Evolutionary conservation across 192 early-diverging fungal species (phyloP).

Genomic region (Thamnidium elegans): DNA sequence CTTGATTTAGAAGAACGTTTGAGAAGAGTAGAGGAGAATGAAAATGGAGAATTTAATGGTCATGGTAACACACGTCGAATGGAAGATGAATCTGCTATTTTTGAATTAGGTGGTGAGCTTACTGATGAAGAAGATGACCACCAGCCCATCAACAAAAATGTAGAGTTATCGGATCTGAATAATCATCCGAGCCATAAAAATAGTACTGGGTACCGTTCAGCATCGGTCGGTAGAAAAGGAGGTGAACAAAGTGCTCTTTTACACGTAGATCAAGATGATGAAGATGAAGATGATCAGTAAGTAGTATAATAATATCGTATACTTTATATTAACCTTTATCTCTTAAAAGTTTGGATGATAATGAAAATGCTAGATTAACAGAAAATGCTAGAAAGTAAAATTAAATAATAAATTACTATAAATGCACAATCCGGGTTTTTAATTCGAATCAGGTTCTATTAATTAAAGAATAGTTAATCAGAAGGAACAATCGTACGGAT

Average conservation of each 20-base stretch:
- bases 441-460: too few relatives aligned
- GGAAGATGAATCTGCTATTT: slow-evolving; percentile 51
- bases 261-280: slow-evolving; percentile 36
- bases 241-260: slow-evolving; percentile 27
- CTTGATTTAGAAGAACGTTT: slow-evolving; percentile 62
- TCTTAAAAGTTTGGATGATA: slow-evolving; percentile 24
- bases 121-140: slow-evolving; percentile 54
- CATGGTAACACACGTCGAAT: slow-evolving; percentile 28
- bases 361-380: slow-evolving; percentile 16
- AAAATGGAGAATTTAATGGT: slow-evolving; percentile 44
- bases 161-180: neutral
- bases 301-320: too few relatives aligned
- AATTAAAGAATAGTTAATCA: too few relatives aligned
- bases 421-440: too few relatives aligned
- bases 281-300: slow-evolving; percentile 41
- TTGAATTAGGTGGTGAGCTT: slow-evolving; percentile 64
- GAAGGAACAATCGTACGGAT: too few relatives aligned
- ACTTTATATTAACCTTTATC: slow-evolving; percentile 1
- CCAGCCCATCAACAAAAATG: slow-evolving; percentile 7
- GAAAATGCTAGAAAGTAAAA: slow-evolving; percentile 13
- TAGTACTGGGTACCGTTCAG: slow-evolving; percentile 2
- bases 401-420: too few relatives aligned
- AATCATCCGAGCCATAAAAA: neutral
- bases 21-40: slow-evolving; percentile 42
- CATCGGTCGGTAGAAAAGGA: neutral